Base-by-base conservation (phyloP, 2,329 filamentous ascomycete species). In the Zelopaecilomyces penicillatus region DNA sequence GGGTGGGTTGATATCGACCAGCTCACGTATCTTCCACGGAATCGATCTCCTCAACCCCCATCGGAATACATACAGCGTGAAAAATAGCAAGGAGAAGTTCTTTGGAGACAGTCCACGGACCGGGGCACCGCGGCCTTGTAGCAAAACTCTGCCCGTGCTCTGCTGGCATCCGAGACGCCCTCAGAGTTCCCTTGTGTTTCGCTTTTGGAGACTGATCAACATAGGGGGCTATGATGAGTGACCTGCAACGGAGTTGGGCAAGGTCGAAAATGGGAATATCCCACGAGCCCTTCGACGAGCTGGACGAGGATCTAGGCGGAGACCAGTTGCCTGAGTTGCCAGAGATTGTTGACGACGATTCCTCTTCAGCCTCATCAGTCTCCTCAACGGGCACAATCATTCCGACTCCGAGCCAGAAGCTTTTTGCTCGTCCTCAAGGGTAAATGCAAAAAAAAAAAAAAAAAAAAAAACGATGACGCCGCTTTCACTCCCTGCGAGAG, bases 371-470 rank as follows among this genome's bases (percentile, higher is more conserved):
- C 10, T 95, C 66, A 0, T 95, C 89, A n/a, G 83, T 87, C 33
- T 95, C 90, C 4, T 96, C 90, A 2, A 88, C 89, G 4, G 89
- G 90, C 28, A 97, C 91, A n/a, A 76, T 97, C 49, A 83, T 88
- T 51, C 88, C 90, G 1, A 86, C 85, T 4, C 78, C 80, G 5
- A 83, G 78, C 53, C 79, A 83, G 54, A 83, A 82, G 50, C 69
- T 89, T 35, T 88, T 89, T 66, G 83, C 83, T 46, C 75, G 83
- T 52, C 80, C 82, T 39, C 74, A 77, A 66, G 75, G 80, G 83
- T 86, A 70, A 58, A 42, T 49, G 43, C 26, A 30, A 32, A n/a
- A 10, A 34, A n/a, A 33, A 6, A 42, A 12, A 32, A 31, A 6
- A 30, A 32, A 33, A 8, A 30, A 38, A 38, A 34, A 12, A 12